Evolutionary conservation across 2,329 filamentous ascomycete genomes (phyloP).

Genomic region (Verticillium nubilum): DNA sequence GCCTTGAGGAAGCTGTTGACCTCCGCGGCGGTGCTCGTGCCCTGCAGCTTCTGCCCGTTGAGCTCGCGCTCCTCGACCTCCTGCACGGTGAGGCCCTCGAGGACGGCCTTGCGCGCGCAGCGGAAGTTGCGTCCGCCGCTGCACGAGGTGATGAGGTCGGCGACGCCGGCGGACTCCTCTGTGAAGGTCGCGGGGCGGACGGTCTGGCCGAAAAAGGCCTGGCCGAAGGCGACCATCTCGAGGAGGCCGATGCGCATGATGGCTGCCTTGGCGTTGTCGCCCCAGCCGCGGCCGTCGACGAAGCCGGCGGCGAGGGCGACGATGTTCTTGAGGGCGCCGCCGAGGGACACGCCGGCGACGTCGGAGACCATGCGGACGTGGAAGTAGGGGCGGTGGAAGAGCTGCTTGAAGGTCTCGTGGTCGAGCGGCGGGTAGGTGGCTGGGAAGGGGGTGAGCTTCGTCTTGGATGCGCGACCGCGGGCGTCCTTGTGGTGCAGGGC

Average conservation of each 20-base stretch:
- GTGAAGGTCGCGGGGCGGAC: conserved; percentile 84
- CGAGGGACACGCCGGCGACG: conserved; percentile 93
- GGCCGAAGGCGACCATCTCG: conserved; percentile 95
- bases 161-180: conserved; percentile 92
- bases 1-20: conserved; percentile 84
- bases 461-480: conserved; percentile 60
- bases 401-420: conserved; percentile 72
- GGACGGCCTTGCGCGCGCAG: conserved; percentile 82
- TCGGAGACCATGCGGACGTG: conserved; percentile 91
- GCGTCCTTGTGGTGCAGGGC: conserved; percentile 63
- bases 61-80: conserved; percentile 86
- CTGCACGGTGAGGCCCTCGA: conserved; percentile 72
- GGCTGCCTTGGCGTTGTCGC: conserved; percentile 97
- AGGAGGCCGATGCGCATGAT: conserved; percentile 94
- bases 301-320: conserved; percentile 92
- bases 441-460: conserved; percentile 70
- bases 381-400: conserved; percentile 97
- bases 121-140: conserved; percentile 89
- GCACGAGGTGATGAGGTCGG: conserved; percentile 92
- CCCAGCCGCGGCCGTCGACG: conserved; percentile 93
- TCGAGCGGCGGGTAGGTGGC: conserved; percentile 80
- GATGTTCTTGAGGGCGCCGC: conserved; percentile 94
- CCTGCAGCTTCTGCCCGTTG: conserved; percentile 96
- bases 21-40: conserved; percentile 85
- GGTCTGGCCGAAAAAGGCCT: conserved; percentile 83